These are phyloP conservation scores for Mycena pura DNA, from an alignment of 768 basidiomycete species.

Conservation along the genomic window DNA sequence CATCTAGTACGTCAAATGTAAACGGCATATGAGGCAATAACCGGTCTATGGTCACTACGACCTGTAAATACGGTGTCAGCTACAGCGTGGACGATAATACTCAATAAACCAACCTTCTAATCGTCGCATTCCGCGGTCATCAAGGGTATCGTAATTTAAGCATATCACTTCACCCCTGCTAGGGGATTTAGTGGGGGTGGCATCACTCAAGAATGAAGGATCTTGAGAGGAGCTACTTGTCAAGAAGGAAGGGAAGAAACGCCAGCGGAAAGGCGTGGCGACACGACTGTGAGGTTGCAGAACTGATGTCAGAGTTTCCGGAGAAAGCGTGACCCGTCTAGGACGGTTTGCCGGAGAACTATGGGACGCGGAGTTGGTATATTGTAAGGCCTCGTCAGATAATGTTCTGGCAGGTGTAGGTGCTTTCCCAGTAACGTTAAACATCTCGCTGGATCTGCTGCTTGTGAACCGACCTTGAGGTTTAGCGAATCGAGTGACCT, in stretches of 20 bases:
- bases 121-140: constrained; percentile 76
- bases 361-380: constrained; percentile 14
- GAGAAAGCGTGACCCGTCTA: constrained; percentile 19
- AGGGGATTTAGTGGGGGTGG: constrained; percentile 36
- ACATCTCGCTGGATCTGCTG: constrained; percentile 36
- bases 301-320: constrained; percentile 13
- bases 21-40: constrained; percentile 79
- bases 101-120: constrained; percentile 48
- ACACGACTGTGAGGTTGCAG: constrained; percentile 23
- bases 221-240: constrained; percentile 37
- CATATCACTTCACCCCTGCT: constrained; percentile 76
- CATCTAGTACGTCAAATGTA: constrained; percentile 59
- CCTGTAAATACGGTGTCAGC: constrained; percentile 40
- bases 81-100: background rate
- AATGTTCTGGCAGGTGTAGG: constrained; percentile 7
- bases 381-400: constrained; percentile 1
- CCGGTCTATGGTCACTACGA: constrained; percentile 84
- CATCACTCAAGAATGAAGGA: constrained; percentile 22
- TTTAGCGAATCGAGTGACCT: constrained; percentile 30
- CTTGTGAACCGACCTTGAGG: constrained; percentile 20
- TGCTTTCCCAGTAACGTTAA: constrained; percentile 27
- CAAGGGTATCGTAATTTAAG: constrained; percentile 73
- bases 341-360: constrained; percentile 6
- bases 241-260: constrained; percentile 51
- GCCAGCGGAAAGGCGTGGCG: constrained; percentile 43